These are phyloP conservation scores for Ambrosia artemisiifolia DNA, from an alignment of 129 eudicot species.

Conservation along the genomic window DNA sequence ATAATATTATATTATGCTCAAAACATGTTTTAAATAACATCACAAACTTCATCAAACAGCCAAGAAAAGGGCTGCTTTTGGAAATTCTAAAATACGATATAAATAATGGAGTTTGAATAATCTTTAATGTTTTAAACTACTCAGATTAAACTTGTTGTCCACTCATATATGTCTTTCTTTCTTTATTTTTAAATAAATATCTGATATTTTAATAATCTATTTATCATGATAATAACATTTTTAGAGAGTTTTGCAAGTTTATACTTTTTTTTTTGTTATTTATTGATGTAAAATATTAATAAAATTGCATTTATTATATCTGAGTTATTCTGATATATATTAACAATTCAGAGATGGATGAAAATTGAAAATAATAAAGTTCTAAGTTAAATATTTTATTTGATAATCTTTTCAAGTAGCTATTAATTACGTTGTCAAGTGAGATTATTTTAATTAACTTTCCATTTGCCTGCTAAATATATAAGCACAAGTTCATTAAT, in stretches of 20 bases:
- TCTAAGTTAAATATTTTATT: no score
- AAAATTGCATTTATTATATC: no score
- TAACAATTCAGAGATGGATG: no score
- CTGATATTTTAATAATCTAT: background rate
- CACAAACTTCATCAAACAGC: background rate
- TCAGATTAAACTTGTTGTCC: background rate
- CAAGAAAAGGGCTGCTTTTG: background rate
- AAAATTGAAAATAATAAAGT: no score
- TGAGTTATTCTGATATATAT: no score
- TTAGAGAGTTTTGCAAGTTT: background rate
- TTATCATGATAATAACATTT: background rate
- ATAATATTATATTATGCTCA: background rate
- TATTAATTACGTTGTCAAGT: no score
- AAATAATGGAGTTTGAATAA: constrained; percentile 4
- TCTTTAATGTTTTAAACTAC: background rate
- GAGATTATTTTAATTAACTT: no score
- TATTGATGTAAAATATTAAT: no score
- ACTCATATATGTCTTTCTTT: background rate
- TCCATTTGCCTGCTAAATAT: no score
- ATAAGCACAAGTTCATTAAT: no score
- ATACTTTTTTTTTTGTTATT: background rate
- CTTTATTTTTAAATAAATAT: background rate
- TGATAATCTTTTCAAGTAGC: no score
- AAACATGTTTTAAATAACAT: background rate
- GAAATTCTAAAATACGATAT: background rate